Evolutionary conservation across 2,329 filamentous ascomycete species (phyloP).

Genomic region (Sphaerulina populicola): DNA sequence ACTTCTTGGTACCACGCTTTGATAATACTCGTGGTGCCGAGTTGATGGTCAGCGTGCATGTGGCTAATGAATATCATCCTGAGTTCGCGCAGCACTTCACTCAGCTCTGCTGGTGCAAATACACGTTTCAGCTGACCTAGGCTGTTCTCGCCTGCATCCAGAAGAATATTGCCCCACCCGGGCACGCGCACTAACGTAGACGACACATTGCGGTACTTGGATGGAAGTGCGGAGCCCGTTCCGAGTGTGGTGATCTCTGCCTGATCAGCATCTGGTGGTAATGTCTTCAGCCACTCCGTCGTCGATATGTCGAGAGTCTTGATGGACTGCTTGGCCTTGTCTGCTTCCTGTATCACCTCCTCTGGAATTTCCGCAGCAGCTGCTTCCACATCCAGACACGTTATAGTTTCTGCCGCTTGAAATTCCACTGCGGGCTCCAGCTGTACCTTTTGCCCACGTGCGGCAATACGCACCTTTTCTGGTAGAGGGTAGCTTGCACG

Average conservation of each 20-base stretch:
- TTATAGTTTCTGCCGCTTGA: constrained; percentile 42
- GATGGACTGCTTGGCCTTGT: constrained; percentile 34
- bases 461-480: constrained; percentile 25
- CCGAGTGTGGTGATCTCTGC: constrained; percentile 80
- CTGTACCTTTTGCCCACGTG: constrained; percentile 31
- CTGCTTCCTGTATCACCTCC: constrained; percentile 49
- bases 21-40: constrained; percentile 75
- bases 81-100: constrained; percentile 66
- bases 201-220: constrained; percentile 92
- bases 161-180: constrained; percentile 74
- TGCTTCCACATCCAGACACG: constrained; percentile 43
- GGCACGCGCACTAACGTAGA: constrained; percentile 77
- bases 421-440: constrained; percentile 35
- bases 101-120: constrained; percentile 56
- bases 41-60: constrained; percentile 90
- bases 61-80: constrained; percentile 88
- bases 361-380: constrained; percentile 38
- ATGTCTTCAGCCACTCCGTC: constrained; percentile 51
- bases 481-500: constrained; percentile 17
- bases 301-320: constrained; percentile 40
- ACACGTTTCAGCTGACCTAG: constrained; percentile 75
- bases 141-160: constrained; percentile 90
- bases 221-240: constrained; percentile 82
- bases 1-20: constrained; percentile 64
- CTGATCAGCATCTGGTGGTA: constrained; percentile 56